Base-by-base conservation (phyloP, 1,139 yeast genomes). In the Magnusiomyces magnusii region DNA sequence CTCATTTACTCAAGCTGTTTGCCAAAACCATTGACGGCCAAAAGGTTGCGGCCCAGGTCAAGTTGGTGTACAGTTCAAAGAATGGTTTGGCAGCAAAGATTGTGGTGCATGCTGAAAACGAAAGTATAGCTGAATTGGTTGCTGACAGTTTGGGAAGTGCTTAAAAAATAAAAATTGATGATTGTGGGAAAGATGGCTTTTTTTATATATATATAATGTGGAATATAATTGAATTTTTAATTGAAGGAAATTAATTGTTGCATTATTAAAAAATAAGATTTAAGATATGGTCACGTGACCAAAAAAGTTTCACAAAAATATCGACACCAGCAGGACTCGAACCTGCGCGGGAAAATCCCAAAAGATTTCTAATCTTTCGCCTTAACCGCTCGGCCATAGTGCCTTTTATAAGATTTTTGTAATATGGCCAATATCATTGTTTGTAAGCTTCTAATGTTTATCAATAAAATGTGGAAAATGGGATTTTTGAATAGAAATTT, bases 301-400 rank as follows among this genome's bases (percentile, higher is more conserved):
- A n/a, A n/a, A n/a, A n/a, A n/a, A n/a, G n/a, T n/a, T n/a, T n/a
- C n/a, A n/a, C n/a, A 50, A 50, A 50, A 19, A 50, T 50, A 51
- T 25, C 89, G 89, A 83, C 88, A 84, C 83, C 86, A 80, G 87
- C 89, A 84, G 89, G 89, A 84, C 83, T 85, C 85, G 89, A 85
- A 85, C 90, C 89, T 84, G 87, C 88, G 90, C 87, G 87, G 89
- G 87, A 81, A 79, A 47, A 41, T 41, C 44, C 44, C 44, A 41
- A 41, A 41, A 41, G 44, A 41, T 41, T 84, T 84, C 88, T 86
- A 84, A 86, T 84, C 87, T 84, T 79, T 81, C 86, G 83, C 86
- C 86, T 82, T 82, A 83, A 82, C 86, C 86, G 79, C 86, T 83
- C 86, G 86, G 86, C 83, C 86, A 82, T 81, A 78, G 80, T 81